These are phyloP conservation scores for Dactylis glomerata DNA, from an alignment of 176 grass and related monocot genomes.

Conservation along the genomic window DNA sequence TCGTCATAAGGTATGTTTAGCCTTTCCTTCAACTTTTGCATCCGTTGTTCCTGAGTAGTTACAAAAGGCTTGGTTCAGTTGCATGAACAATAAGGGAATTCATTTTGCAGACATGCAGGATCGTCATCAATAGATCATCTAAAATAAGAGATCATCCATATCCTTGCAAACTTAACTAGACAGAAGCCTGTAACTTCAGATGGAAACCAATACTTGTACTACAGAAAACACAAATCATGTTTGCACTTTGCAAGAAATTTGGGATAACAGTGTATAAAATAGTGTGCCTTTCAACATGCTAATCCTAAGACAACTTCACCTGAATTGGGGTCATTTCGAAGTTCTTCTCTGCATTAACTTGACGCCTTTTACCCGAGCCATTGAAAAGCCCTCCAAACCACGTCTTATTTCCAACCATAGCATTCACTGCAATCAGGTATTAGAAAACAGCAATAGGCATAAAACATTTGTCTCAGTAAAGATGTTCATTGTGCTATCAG, in stretches of 20 bases:
- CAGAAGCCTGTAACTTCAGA: not conserved
- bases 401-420: slow-evolving; percentile 83
- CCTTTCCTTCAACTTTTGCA: slow-evolving; percentile 81
- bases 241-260: not conserved
- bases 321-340: slow-evolving; percentile 57
- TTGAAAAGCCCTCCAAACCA: slow-evolving; percentile 93
- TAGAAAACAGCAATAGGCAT: not conserved
- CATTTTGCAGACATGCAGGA: slow-evolving; percentile 4
- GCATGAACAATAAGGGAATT: not conserved
- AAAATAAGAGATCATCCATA: not conserved
- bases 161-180: not conserved
- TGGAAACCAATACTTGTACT: not conserved
- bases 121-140: not conserved
- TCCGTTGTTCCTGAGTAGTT: slow-evolving; percentile 63
- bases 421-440: slow-evolving; percentile 47
- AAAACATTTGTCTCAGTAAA: not conserved
- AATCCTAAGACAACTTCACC: slow-evolving; percentile 39
- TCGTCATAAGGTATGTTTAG: slow-evolving; percentile 82
- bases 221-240: not conserved
- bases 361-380: slow-evolving; percentile 59
- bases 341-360: slow-evolving; percentile 38
- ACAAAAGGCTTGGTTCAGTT: not conserved
- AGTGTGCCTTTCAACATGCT: not conserved
- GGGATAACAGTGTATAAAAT: not conserved
- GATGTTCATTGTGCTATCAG: no score